Base-by-base conservation (phyloP, 768 basidiomycete genomes). In the Podaxis rugospora region DNA sequence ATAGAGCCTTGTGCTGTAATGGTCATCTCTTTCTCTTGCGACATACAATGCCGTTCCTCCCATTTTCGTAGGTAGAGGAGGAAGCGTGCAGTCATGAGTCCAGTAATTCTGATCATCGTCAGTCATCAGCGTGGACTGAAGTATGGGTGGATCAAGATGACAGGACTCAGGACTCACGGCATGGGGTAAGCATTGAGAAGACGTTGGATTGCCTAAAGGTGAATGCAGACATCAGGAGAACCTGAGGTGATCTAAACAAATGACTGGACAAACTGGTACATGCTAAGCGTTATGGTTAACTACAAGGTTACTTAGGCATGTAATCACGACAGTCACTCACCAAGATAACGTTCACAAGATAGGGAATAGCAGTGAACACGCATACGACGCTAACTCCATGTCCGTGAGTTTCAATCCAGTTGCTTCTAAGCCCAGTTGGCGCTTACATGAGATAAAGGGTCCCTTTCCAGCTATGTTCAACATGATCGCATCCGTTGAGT, bases 111-210 rank as follows among this genome's bases (percentile, higher is more conserved):
- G 35, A 3, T 39, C 23, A 3, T 5, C 7, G 4, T 49, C 21
- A 27, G 2, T 13, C 25, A 9, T 10, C 6, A 23, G 1, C 0
- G 40, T 42, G 21, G 3, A 11, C 4, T 16, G 14, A 9, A 51
- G 50, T 18, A 14, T 6, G 9, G 5, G 16, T 27, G 39, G 6
- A 1, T 44, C 16, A 44, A n/a, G 5, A 6, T 5, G 14, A 16
- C 14, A 21, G 3, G 9, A 55, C 55, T 11, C 13, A 21, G 7
- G 4, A 55, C 55, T 11, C 11, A 55, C 55, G 55, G 55, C 55
- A 55, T 55, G 3, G 55, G 55, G 27, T 55, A 55, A 6, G 55
- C 55, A 44, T 55, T 55, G 13, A 55, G 55, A 18, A 55, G 55
- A 28, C 55, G 55, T 35, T 55, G 55, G 6, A 55, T 40, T 14